Conservation (phyloP, 345 rosid species). For the Eucalyptus regnans region DNA sequence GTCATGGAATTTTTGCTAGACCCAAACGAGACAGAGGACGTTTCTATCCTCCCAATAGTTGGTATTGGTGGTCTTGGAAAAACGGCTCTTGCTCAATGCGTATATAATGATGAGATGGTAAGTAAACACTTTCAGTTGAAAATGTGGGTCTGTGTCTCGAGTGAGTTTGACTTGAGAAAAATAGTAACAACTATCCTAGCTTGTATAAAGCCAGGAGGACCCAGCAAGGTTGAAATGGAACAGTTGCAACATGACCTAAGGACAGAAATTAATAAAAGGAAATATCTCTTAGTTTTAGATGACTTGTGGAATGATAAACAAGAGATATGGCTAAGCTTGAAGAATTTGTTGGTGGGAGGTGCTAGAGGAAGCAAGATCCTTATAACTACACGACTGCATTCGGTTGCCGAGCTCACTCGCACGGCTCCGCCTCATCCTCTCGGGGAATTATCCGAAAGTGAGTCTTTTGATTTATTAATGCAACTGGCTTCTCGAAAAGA, state of each 20-base stretch:
- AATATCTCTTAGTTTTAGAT: not conserved
- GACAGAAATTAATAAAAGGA: accelerated
- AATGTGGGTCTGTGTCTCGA: not conserved
- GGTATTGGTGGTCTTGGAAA: not conserved
- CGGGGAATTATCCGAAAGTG: accelerated
- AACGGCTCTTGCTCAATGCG: not conserved
- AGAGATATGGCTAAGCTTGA: accelerated
- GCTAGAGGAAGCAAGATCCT: not conserved
- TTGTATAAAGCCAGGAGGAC: not conserved
- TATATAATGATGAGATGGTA: not conserved
- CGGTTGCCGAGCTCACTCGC: accelerated
- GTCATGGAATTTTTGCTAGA: no score
- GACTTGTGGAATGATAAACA: accelerated
- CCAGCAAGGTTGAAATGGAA: accelerated
- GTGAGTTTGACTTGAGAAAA: not conserved
- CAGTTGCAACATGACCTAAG: accelerated
- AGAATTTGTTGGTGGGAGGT: accelerated
- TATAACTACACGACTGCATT: accelerated
- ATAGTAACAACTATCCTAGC: accelerated
- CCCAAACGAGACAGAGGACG: no score
- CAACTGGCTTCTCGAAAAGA: accelerated
- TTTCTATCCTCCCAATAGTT: not conserved
- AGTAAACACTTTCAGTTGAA: not conserved
- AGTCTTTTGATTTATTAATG: accelerated
- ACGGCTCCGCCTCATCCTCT: accelerated